phyloP scores from a whole-genome alignment of 495 filamentous ascomycete genomes.

The Talaromyces borbonicus region DNA sequence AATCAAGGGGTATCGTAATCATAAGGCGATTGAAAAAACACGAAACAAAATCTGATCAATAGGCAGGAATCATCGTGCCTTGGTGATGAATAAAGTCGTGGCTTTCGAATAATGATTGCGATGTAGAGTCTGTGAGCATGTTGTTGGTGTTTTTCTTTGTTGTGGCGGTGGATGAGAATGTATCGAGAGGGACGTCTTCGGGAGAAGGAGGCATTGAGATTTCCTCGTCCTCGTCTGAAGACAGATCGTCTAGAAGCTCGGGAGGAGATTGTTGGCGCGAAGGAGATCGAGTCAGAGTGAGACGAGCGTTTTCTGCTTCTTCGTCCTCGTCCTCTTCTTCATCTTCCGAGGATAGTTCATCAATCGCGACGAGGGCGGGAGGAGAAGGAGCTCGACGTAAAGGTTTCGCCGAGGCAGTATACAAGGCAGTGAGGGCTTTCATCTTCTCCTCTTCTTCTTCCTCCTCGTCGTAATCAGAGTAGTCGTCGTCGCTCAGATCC shows the following conservation, averaged over 20 bases:
- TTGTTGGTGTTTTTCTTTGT: conserved; percentile 19
- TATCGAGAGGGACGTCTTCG: conserved; percentile 50
- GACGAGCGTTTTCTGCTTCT: conserved; percentile 48
- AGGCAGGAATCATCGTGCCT: conserved; percentile 35
- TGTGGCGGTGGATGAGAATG: conserved; percentile 44
- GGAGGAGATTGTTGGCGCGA: conserved; percentile 64
- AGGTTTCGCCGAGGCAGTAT: conserved; percentile 11
- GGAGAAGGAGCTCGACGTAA: conserved; percentile 32
- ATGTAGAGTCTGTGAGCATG: conserved; percentile 29
- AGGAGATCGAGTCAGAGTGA: conserved; percentile 62
- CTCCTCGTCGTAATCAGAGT: conserved; percentile 56
- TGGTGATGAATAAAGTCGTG: conserved; percentile 43
- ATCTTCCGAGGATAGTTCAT: conserved; percentile 44
- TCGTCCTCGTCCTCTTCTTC: conserved; percentile 45
- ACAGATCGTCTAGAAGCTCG: conserved; percentile 61
- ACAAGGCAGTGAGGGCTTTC: conserved; percentile 11
- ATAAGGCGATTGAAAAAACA: conserved; percentile 15
- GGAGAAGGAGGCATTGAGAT: conserved; percentile 81
- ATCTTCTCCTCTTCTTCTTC: conserved; percentile 49
- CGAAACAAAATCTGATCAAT: conserved; percentile 15
- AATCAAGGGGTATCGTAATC: background rate
- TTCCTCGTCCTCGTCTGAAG: conserved; percentile 63
- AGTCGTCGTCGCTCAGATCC: conserved; percentile 48
- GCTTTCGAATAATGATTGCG: conserved; percentile 45
- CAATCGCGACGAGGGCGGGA: conserved; percentile 33